Base-by-base conservation (phyloP, 2,329 filamentous ascomycete genomes). In the Blumeriella jaapii region DNA sequence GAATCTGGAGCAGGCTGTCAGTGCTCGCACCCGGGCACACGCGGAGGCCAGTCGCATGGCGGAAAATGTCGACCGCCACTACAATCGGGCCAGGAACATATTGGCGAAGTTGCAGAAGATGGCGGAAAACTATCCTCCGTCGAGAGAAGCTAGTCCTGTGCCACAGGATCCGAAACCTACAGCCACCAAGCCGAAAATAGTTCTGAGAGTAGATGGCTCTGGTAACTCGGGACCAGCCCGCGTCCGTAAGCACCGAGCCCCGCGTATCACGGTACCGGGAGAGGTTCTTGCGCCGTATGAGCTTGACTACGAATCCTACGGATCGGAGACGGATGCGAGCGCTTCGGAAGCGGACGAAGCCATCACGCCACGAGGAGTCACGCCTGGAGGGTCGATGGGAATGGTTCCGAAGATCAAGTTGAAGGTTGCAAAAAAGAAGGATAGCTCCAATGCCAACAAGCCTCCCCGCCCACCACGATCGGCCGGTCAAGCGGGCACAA, bases 281-380 rank as follows among this genome's bases (percentile, higher is more conserved):
- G 74, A 79, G 52, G 74, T 79, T 6, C 61, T 78, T 29, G 73
- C 74, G 1, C 74, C 74, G 0, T 78, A 77, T 48, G 74, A 79
- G 36, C 57, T 78, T 15, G 71, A 76, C 39, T 76, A 74, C 52
- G 71, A 76, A 33, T 62, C 65, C 1, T 72, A 67, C 39, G 69
- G 61, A 29, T 50, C 53, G 6, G 50, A 48, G 6, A 46, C 34
- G 12, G 52, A 51, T 31, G 30, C 29, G 13, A 47, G 26, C 34
- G 41, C 43, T 4, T 49, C 49, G n/a, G 47, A 51, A 3, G 47
- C 46, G 2, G 49, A 48, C 19, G 69, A 67, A 14, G 40, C 45
- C 6, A 28, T 42, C 15, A 47, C 47, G 29, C 46, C 48, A n/a
- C 39, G 43, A 31, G 36, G 43, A 29, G 36, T 40, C 20, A 51